These are phyloP conservation scores for Leccinellum albellum DNA, from an alignment of 768 basidiomycete genomes.

Conservation along the genomic window DNA sequence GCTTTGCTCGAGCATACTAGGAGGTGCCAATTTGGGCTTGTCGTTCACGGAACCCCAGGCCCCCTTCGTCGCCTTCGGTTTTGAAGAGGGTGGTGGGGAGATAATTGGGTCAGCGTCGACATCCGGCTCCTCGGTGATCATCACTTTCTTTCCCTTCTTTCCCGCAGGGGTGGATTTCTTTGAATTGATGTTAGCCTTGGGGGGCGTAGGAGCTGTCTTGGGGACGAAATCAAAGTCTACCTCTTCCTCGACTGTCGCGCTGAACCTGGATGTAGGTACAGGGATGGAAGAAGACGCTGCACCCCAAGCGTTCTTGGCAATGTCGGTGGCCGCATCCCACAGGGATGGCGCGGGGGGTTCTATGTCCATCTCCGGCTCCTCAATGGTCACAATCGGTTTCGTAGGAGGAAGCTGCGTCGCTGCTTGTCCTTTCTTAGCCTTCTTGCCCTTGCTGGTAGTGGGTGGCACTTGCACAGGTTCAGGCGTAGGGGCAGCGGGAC, in stretches of 20 bases:
- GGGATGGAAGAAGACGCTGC: background rate
- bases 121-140: conserved; percentile 24
- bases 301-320: conserved; percentile 11
- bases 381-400: conserved; percentile 15
- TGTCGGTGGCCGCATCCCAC: conserved; percentile 15
- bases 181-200: conserved; percentile 3
- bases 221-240: background rate
- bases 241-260: conserved; percentile 8
- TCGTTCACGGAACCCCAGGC: conserved; percentile 20
- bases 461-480: conserved; percentile 11
- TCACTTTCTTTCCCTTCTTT: conserved; percentile 28
- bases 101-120: conserved; percentile 23
- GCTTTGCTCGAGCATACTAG: conserved; percentile 8
- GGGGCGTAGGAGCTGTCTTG: background rate
- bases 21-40: conserved; percentile 18
- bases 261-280: conserved; percentile 5
- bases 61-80: conserved; percentile 9
- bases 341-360: conserved; percentile 21
- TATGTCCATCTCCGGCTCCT: conserved; percentile 16
- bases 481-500: background rate
- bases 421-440: conserved; percentile 23
- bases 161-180: conserved; percentile 10
- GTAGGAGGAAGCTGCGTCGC: conserved; percentile 7
- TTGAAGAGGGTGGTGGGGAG: conserved; percentile 12
- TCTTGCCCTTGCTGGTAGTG: conserved; percentile 19